Percentiles rank a stretch among this genome's conserved stretches.
Evolutionary conservation across 2,329 filamentous ascomycete genomes (phyloP).

Genomic region (Cytospora leucostoma): DNA sequence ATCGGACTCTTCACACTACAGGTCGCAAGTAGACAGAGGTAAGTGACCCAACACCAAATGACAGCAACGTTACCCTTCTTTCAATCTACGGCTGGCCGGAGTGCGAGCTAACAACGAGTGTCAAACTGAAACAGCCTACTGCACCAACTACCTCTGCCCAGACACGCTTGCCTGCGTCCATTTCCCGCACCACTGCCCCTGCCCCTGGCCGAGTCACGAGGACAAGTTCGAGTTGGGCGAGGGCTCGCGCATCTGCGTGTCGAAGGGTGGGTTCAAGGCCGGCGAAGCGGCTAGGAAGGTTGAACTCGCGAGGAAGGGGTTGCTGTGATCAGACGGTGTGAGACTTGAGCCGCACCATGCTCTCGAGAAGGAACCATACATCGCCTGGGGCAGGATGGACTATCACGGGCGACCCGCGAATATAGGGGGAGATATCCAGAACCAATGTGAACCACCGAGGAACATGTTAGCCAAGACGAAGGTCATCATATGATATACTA

Average conservation of each 20-base stretch:
- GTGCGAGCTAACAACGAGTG: conserved; percentile 2
- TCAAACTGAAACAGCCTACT: conserved; percentile 60
- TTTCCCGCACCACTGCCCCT: conserved; percentile 96
- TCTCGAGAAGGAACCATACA: background rate
- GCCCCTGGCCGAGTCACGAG: conserved; percentile 73
- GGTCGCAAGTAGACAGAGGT: conserved; percentile 69
- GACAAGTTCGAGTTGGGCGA: conserved; percentile 77
- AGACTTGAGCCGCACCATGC: too few relatives aligned
- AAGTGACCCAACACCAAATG: conserved; percentile 32
- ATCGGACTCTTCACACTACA: conserved; percentile 82
- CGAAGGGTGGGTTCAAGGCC: conserved; percentile 71
- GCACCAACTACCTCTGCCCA: conserved; percentile 91
- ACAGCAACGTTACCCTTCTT: background rate
- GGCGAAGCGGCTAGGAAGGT: conserved; percentile 75
- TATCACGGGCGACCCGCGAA: too few relatives aligned
- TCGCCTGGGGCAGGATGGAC: background rate
- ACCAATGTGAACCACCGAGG: too few relatives aligned
- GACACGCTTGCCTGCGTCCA: conserved; percentile 93
- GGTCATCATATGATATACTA: conserved; percentile 8
- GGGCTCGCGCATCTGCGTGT: conserved; percentile 72
- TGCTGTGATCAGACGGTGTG: conserved; percentile 52
- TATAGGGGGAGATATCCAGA: too few relatives aligned
- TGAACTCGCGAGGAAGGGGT: conserved; percentile 75
- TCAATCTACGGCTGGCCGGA: background rate
- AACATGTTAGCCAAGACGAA: background rate